phyloP scores from a whole-genome alignment of 1,284 basidiomycete species.

The Cryptococcus deneoformans region DNA sequence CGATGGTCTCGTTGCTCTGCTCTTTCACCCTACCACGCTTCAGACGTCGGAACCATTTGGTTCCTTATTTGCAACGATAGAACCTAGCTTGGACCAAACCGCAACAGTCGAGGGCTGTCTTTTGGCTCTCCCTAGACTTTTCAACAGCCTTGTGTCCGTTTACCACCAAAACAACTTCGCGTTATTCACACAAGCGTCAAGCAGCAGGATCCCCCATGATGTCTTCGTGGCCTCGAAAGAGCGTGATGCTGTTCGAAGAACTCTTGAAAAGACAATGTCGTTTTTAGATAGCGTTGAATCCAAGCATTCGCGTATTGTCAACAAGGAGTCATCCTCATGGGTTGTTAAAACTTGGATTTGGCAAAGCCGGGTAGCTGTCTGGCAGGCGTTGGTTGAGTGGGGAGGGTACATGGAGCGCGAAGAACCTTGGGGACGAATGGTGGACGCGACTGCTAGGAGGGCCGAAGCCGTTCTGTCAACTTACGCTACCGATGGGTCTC shows the following conservation, averaged over 20 bases:
- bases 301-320: neutral
- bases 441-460: constrained; percentile 17
- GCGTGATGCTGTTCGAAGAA: constrained; percentile 26
- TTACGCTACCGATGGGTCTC: constrained; percentile 8
- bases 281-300: constrained; percentile 19
- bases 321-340: neutral
- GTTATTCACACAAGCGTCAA: constrained; percentile 32
- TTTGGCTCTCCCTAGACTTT: constrained; percentile 18
- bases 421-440: constrained; percentile 19
- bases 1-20: constrained; percentile 15
- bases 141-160: constrained; percentile 21
- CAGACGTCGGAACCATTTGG: constrained; percentile 21
- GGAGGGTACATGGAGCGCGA: constrained; percentile 46
- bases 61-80: constrained; percentile 2
- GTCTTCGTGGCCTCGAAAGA: constrained; percentile 36
- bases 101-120: neutral
- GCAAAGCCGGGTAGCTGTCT: constrained; percentile 20
- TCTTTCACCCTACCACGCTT: constrained; percentile 27
- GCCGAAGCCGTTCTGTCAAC: constrained; percentile 15
- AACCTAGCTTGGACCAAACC: neutral
- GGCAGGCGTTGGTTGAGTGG: constrained; percentile 34
- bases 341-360: constrained; percentile 10
- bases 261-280: constrained; percentile 16
- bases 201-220: constrained; percentile 28
- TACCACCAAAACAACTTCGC: constrained; percentile 24